Percentiles rank a stretch among this genome's conserved stretches.
Conservation (phyloP, 2,329 filamentous ascomycete species). For the Tolypocladium nubicola region DNA sequence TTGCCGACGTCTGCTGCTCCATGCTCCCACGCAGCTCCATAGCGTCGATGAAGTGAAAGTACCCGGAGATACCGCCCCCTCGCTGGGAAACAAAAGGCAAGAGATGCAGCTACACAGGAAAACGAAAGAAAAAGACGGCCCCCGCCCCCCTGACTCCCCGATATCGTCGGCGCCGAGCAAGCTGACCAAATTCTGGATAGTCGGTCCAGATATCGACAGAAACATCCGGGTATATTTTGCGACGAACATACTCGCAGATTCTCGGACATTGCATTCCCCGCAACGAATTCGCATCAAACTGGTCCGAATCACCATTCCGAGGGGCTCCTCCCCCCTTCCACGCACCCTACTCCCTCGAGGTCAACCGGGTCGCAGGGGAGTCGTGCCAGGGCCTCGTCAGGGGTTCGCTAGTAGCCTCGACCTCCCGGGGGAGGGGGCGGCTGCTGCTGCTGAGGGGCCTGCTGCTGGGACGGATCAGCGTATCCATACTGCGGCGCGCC, state of each 20-base stretch:
- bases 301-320: not conserved
- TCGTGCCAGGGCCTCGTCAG: not conserved
- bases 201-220: constrained; percentile 9
- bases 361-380: not conserved
- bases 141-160: not conserved
- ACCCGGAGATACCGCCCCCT: not conserved
- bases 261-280: constrained; percentile 1
- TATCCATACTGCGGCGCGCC: constrained; percentile 34
- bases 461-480: constrained; percentile 12
- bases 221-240: constrained; percentile 10
- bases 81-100: not conserved
- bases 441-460: constrained; percentile 6
- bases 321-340: not conserved
- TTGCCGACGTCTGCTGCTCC: not conserved
- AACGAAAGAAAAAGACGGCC: constrained; percentile 2
- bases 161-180: not conserved
- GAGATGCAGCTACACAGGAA: constrained; percentile 1
- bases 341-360: not conserved
- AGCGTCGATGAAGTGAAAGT: constrained; percentile 1
- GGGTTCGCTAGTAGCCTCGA: constrained; percentile 9
- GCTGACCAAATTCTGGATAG: constrained; percentile 2
- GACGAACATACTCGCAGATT: constrained; percentile 5
- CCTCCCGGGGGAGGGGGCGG: constrained; percentile 11
- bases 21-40: not conserved
- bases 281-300: not conserved